Base-by-base conservation (phyloP, 768 basidiomycete species). In the Lactifluus pinguis region DNA sequence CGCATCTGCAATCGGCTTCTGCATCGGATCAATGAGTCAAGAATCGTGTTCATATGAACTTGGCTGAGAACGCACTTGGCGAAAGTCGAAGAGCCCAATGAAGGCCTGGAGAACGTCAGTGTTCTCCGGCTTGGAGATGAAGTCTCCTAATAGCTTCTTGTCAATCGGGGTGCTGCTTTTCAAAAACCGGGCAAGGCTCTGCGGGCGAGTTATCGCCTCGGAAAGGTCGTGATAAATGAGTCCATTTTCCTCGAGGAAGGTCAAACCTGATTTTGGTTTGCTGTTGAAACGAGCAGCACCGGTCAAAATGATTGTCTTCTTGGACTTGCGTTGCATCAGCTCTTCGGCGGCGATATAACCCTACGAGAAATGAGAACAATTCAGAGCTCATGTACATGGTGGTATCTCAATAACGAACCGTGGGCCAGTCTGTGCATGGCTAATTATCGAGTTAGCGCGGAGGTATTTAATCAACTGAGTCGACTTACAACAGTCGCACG, bases 1-100 rank as follows among this genome's bases (percentile, higher is more conserved):
- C 1, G 94, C 95, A 62, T 99, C 97, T 15, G 92, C 94, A 62
- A 97, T 81, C 15, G 87, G 83, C 88, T 95, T 95, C 94, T 98
- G 66, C 11, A 39, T 19, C 32, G 29, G 5, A 25, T 42, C 21
- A 19, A 53, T 11, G 25, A 9, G 53, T 45, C 49, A 51, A 53
- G 50, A 42, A 25, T 32, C 45, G 41, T 30, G 21, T 13, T n/a
- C 29, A 15, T 9, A 42, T 49, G 49, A 49, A n/a, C 4, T 15
- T 44, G 50, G 41, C 56, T 30, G 50, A 57, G 13, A 4, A 75
- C 84, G 68, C 66, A 95, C 95, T 64, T 86, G 80, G 68, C 85
- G 83, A 73, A 98, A 98, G 71, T 97, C 89, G 68, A 97, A 95
- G 39, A 94, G 74, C 10, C 79, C 79, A 69, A 99, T 84, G 72